Evolutionary conservation across 2,329 filamentous ascomycete genomes (phyloP), one percentile per base, ranked within the genome.

Genomic region (Colletotrichum tamarilloi): DNA sequence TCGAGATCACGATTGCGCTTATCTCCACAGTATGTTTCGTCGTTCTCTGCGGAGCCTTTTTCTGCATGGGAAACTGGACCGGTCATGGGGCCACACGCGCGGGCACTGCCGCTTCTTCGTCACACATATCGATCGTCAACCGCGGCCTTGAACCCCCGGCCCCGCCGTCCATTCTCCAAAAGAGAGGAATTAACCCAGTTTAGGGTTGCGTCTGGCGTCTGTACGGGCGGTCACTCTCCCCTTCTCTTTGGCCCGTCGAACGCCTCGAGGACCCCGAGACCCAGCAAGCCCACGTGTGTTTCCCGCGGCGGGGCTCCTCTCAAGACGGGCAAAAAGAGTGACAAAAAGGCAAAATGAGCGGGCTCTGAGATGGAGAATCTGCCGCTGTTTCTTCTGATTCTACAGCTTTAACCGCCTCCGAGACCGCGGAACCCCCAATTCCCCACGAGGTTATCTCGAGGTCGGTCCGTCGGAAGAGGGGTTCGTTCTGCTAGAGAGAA

Each of bases 351-450:
- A 60, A 60, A 60, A 60, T 42, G 7, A 4, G 58, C 35, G 58
- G 35, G 4, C 35, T 60, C 14, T 42, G 16, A 2, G 19, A 49
- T 49, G 19, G 42, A 12, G 5, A n/a, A 32, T 49, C 19, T 22
- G 26, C 42, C 42, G 60, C 22, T 24, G 22, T 30, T 42, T 62
- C 19, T 12, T 19, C 30, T n/a, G 6, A 32, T 63, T 63, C n/a
- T 63, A 19, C 60, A 63, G 60, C 60, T 63, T 63, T 53, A 53
- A 32, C 60, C 38, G 60, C 28, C 26, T 28, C n/a, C 35, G 46
- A 63, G 38, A 52, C 60, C 42, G 28, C 7, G n/a, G 52, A 28
- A 28, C 53, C 60, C n/a, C 42, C 12, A 11, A 53, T 35, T 49
- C 46, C 26, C 60, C 60, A 35, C 42, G 42, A 63, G 28, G 60